A percentile compares a stretch with the other conserved stretches of the same genome.
These are phyloP conservation scores for Megacollybia marginata DNA, from an alignment of 768 basidiomycete species.

Conservation along the genomic window DNA sequence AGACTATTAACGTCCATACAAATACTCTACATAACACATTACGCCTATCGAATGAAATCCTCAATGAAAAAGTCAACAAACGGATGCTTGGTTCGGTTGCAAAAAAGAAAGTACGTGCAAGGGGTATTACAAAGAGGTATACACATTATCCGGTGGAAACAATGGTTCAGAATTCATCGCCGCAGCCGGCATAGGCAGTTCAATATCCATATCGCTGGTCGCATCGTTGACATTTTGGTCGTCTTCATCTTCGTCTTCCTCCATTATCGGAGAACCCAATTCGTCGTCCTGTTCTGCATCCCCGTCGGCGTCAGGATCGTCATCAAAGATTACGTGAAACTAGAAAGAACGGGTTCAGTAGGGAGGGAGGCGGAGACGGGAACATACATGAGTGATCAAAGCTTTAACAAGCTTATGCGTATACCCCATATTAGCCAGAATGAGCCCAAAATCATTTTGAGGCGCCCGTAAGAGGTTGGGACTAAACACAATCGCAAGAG, in stretches of 20 bases:
- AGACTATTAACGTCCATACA: too few relatives aligned
- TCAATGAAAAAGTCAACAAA: too few relatives aligned
- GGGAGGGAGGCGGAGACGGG: constrained; percentile 9
- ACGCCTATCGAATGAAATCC: too few relatives aligned
- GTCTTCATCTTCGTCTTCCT: constrained; percentile 55
- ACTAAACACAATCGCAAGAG: constrained; percentile 80
- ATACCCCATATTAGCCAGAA: constrained; percentile 74
- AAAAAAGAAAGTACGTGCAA: too few relatives aligned
- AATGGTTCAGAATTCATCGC: too few relatives aligned
- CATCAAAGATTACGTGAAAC: constrained; percentile 71
- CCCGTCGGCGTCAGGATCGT: constrained; percentile 54
- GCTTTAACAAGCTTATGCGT: constrained; percentile 71
- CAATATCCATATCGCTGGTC: too few relatives aligned
- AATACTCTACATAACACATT: too few relatives aligned
- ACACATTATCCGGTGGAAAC: too few relatives aligned
- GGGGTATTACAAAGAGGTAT: too few relatives aligned
- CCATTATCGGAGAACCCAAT: constrained; percentile 43
- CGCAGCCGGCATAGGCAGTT: too few relatives aligned
- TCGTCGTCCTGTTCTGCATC: constrained; percentile 57
- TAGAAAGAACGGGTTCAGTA: constrained; percentile 17
- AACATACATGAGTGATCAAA: constrained; percentile 70
- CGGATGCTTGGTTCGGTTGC: too few relatives aligned
- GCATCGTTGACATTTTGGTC: too few relatives aligned
- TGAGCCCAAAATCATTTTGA: constrained; percentile 70
- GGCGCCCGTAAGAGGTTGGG: constrained; percentile 74